Base-by-base conservation (phyloP, 225 moss, liverwort and hornwort species). In the Polytrichum commune region DNA sequence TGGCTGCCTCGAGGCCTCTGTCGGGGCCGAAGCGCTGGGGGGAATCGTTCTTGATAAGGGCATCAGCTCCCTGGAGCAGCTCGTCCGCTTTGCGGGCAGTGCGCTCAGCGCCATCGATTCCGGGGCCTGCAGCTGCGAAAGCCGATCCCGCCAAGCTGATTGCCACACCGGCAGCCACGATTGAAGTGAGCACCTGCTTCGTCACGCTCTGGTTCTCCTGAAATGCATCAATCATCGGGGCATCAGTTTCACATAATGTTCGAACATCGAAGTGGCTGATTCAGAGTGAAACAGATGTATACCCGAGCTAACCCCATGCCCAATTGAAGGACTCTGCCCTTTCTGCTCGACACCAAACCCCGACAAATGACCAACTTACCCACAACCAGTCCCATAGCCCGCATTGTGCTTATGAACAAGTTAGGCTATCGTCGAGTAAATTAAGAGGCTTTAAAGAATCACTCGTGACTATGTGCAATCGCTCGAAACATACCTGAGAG, bases 61-160 rank as follows among this genome's bases (percentile, higher is more conserved):
- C 3, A 24, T 87, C 84, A 0, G 84, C 87, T 0, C 66, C 30
- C 1, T 81, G 65, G 69, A 87, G 74, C 79, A 87, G 62, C 70
- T 87, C 68, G 0, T 79, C 81, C 0, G 87, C 87, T 69, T 87
- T 87, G n/a, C 76, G 81, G 3, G 79, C 76, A 0, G 87, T 87
- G 60, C 84, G 81, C 62, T 77, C 69, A 0, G 77, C 81, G 7
- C 87, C 87, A 19, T 6, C 5, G 0, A 53, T 76, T 13, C 84
- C 84, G 0, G 84, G 87, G 0, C 87, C 87, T 0, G 79, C 19
- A 8, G 29, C 79, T 0, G 81, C 87, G 29, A 78, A 81, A 0
- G 87, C 84, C 6, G 82, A 83, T 64, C 83, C 82, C 5, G 55
- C 19, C 1, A 86, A 55, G 24, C 67, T 78, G 64, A 86, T 78